A percentile compares a stretch with the other conserved stretches of the same genome.
Conservation (phyloP, 73 alveolate species). For the Paramecium sexaurelia region DNA sequence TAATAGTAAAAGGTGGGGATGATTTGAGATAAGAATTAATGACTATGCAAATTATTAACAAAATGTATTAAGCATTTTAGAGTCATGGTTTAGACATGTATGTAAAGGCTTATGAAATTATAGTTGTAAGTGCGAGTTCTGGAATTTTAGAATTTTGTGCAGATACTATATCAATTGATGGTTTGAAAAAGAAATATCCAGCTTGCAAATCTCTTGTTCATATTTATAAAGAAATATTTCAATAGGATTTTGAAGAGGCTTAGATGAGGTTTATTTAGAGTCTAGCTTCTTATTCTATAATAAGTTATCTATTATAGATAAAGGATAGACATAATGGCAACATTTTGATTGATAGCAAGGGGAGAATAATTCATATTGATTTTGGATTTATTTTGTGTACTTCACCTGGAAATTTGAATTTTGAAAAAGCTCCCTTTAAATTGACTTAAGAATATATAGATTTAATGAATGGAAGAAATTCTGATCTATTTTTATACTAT, state of each 20-base stretch:
- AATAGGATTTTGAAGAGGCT: constrained; percentile 44
- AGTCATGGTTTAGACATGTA: constrained; percentile 73
- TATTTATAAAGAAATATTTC: constrained; percentile 81
- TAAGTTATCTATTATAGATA: constrained; percentile 92
- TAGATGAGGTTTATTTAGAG: constrained; percentile 48
- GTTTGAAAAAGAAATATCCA: constrained; percentile 81
- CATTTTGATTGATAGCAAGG: constrained; percentile 93
- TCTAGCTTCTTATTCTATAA: constrained; percentile 71
- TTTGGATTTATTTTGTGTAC: constrained; percentile 96
- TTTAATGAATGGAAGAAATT: constrained; percentile 54
- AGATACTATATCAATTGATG: constrained; percentile 84
- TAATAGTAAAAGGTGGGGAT: constrained; percentile 90
- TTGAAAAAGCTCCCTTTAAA: constrained; percentile 97
- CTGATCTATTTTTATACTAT: constrained; percentile 54
- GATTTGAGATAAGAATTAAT: constrained; percentile 89
- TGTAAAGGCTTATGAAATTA: constrained; percentile 87
- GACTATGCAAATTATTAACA: constrained; percentile 87
- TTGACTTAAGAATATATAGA: constrained; percentile 81
- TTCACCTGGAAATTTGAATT: constrained; percentile 95
- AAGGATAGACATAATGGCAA: constrained; percentile 99
- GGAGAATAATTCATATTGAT: constrained; percentile 98
- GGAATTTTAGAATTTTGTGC: constrained; percentile 90
- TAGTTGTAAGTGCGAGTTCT: constrained; percentile 80
- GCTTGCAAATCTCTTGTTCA: constrained; percentile 77
- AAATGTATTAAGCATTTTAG: constrained; percentile 79